These are phyloP conservation scores for Fusarium virguliforme DNA, from an alignment of 2,329 filamentous ascomycete species.

Conservation along the genomic window DNA sequence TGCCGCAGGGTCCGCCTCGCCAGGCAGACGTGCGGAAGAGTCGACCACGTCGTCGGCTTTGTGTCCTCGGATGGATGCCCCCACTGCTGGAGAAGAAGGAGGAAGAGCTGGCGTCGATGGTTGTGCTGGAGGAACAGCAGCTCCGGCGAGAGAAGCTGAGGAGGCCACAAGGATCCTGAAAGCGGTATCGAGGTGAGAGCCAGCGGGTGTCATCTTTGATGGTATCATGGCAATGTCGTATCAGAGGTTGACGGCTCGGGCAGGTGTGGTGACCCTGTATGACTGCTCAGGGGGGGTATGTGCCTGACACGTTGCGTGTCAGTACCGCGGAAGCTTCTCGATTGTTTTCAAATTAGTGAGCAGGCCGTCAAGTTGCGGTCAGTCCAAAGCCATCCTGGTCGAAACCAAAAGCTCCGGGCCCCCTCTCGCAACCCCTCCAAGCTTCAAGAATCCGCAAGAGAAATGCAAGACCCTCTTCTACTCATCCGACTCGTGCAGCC, in stretches of 20 bases:
- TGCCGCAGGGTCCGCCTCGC: conserved; percentile 20
- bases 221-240: not conserved
- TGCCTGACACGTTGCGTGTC: conserved; percentile 5
- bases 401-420: conserved; percentile 4
- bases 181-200: not conserved
- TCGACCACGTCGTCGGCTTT: conserved; percentile 7
- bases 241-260: not conserved
- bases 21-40: conserved; percentile 4
- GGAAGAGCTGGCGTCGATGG: not conserved
- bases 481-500: not conserved
- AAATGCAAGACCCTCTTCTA: not conserved
- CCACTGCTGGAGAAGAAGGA: conserved; percentile 19
- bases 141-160: conserved; percentile 6
- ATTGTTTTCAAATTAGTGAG: conserved; percentile 5
- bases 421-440: not conserved
- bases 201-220: not conserved
- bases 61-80: conserved; percentile 8
- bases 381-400: not conserved
- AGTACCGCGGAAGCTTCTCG: not conserved
- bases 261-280: not conserved
- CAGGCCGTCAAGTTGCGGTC: conserved; percentile 3
- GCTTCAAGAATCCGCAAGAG: not conserved
- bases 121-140: conserved; percentile 5
- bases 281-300: not conserved
- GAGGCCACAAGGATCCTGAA: not conserved